These are phyloP conservation scores for Monosporascus cannonballus DNA, from an alignment of 2,329 filamentous ascomycete genomes.

Conservation along the genomic window DNA sequence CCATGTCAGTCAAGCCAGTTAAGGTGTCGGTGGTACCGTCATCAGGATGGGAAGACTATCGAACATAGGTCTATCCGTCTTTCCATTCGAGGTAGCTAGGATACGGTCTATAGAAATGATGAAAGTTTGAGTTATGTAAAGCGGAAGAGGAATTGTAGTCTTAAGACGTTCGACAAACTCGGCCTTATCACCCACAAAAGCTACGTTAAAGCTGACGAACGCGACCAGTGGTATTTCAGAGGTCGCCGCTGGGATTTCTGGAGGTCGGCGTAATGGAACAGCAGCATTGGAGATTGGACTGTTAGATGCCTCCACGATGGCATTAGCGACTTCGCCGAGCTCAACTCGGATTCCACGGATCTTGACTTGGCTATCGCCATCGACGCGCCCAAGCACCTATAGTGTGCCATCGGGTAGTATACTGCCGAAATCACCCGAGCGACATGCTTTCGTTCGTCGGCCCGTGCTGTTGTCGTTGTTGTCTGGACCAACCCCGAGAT, in stretches of 20 bases:
- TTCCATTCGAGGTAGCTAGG: conserved; percentile 24
- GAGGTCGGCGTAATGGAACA: background rate
- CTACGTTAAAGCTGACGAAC: conserved; percentile 12
- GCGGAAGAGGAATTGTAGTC: conserved; percentile 19
- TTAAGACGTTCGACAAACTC: conserved; percentile 10
- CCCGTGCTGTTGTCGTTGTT: background rate
- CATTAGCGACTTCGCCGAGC: conserved; percentile 31
- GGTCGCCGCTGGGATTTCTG: conserved; percentile 9
- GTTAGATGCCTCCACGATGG: conserved; percentile 4
- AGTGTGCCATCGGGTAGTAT: conserved; percentile 26
- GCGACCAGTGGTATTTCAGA: conserved; percentile 14
- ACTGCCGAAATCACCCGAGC: conserved; percentile 31
- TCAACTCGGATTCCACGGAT: conserved; percentile 36
- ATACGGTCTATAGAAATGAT: conserved; percentile 21
- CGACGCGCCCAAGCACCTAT: conserved; percentile 26
- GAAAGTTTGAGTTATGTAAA: conserved; percentile 29
- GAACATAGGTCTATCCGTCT: conserved; percentile 27
- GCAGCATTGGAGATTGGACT: conserved; percentile 2
- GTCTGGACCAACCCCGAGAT: background rate
- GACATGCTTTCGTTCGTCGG: conserved; percentile 19
- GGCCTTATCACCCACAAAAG: background rate
- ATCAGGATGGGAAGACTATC: conserved; percentile 15
- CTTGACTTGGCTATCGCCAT: conserved; percentile 34
- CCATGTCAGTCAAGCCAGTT: background rate
- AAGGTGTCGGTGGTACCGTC: background rate